Conservation (phyloP, 768 basidiomycete genomes). For the Pholiota microspora region DNA sequence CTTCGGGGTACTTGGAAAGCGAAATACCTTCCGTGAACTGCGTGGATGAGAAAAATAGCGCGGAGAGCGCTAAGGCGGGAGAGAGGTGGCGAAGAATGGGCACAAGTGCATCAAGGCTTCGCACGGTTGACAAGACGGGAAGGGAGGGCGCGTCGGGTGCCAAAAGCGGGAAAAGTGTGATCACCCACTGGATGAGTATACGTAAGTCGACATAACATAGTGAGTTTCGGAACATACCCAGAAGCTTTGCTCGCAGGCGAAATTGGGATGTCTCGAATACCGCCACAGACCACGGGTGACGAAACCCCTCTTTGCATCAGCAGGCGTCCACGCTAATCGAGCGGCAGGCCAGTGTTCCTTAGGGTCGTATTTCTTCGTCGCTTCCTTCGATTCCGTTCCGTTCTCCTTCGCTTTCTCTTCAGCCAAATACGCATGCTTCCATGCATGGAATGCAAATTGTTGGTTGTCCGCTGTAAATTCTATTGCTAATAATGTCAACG, state of each 20-base stretch:
- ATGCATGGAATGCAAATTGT: slow-evolving; percentile 81
- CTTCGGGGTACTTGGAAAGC: slow-evolving; percentile 63
- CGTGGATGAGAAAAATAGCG: slow-evolving; percentile 78
- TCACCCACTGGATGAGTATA: slow-evolving; percentile 50
- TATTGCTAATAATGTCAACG: slow-evolving; percentile 54
- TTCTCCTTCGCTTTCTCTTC: slow-evolving; percentile 22
- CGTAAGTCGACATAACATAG: neutral
- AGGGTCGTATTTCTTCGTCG: slow-evolving; percentile 36
- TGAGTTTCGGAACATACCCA: slow-evolving; percentile 53
- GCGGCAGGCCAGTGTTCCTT: slow-evolving; percentile 63
- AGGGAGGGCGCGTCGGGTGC: slow-evolving; percentile 33
- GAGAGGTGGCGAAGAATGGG: slow-evolving; percentile 31
- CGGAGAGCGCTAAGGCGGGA: slow-evolving; percentile 61
- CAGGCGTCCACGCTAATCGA: slow-evolving; percentile 61
- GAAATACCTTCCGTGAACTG: slow-evolving; percentile 81
- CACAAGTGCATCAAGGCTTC: slow-evolving; percentile 13
- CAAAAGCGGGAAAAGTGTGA: slow-evolving; percentile 65
- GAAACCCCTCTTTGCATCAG: slow-evolving; percentile 79
- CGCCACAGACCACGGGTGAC: slow-evolving; percentile 83
- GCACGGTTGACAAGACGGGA: slow-evolving; percentile 15
- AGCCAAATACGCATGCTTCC: slow-evolving; percentile 56
- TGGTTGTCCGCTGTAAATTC: slow-evolving; percentile 93
- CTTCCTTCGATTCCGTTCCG: slow-evolving; percentile 27
- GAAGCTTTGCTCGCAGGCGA: slow-evolving; percentile 84
- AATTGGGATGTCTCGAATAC: slow-evolving; percentile 91